phyloP scores from a whole-genome alignment of 148 eudicot species.

The Rheum nobile region DNA sequence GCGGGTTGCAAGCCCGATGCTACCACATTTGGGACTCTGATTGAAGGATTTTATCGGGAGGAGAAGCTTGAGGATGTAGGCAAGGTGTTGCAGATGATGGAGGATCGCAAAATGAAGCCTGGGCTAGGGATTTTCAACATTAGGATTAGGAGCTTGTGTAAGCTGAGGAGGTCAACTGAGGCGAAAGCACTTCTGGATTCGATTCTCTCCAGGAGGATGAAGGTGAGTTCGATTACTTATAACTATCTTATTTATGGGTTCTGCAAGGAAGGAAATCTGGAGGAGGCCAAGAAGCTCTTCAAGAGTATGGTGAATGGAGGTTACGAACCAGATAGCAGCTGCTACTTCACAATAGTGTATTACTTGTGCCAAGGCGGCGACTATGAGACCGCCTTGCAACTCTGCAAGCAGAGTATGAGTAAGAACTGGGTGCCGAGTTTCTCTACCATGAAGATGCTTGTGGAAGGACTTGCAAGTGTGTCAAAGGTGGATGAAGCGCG shows the following conservation, averaged over 20 bases:
- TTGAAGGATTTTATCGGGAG: conserved; percentile 81
- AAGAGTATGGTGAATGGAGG: conserved; percentile 36
- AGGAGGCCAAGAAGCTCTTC: conserved; percentile 60
- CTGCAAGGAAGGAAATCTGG: conserved; percentile 60
- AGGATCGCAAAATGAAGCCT: conserved; percentile 24
- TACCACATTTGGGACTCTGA: conserved; percentile 36
- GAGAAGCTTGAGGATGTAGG: conserved; percentile 71
- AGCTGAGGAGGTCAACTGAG: conserved; percentile 53
- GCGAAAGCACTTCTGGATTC: conserved; percentile 75
- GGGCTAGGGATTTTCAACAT: conserved; percentile 45
- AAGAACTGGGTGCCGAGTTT: conserved; percentile 73
- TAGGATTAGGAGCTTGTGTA: conserved; percentile 73
- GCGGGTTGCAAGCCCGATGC: conserved; percentile 46
- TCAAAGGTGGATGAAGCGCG: conserved; percentile 63
- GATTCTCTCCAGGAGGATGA: conserved; percentile 41
- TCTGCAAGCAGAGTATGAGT: conserved; percentile 47
- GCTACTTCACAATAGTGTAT: conserved; percentile 61
- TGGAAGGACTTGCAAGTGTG: conserved; percentile 56
- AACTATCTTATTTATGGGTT: conserved; percentile 61
- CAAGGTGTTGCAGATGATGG: conserved; percentile 55
- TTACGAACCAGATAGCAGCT: conserved; percentile 32
- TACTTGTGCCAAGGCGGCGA: conserved; percentile 57
- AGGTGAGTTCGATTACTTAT: conserved; percentile 47
- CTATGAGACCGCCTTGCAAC: conserved; percentile 44
- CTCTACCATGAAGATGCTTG: conserved; percentile 59